phyloP scores from a whole-genome alignment of 2,329 filamentous ascomycete species.

The Aspergillus neoniger region DNA sequence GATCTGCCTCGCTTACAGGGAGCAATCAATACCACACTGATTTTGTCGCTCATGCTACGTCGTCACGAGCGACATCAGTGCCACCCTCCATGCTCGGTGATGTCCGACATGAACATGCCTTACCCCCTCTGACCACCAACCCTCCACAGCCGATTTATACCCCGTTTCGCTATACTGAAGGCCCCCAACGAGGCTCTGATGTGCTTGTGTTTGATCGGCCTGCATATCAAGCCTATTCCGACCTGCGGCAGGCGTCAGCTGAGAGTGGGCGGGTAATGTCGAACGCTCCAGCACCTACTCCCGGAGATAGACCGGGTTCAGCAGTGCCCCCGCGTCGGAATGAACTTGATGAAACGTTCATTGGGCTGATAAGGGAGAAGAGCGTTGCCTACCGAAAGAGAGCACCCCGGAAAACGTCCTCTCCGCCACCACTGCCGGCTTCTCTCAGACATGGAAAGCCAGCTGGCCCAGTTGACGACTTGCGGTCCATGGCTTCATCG shows the following conservation, averaged over 20 bases:
- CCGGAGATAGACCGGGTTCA: conserved; percentile 21
- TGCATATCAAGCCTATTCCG: conserved; percentile 51
- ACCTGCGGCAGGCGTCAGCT: conserved; percentile 46
- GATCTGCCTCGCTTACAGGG: conserved; percentile 31
- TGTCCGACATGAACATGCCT: conserved; percentile 20
- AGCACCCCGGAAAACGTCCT: conserved; percentile 26
- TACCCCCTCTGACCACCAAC: conserved; percentile 37
- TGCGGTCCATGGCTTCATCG: conserved; percentile 39
- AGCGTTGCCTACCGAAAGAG: conserved; percentile 43
- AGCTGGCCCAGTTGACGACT: conserved; percentile 32
- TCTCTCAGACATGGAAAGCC: conserved; percentile 34
- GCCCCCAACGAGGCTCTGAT: conserved; percentile 44
- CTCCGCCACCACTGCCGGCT: conserved; percentile 34
- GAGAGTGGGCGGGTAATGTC: conserved; percentile 49
- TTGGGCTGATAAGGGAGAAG: conserved; percentile 50
- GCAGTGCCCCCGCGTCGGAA: conserved; percentile 25
- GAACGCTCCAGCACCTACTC: conserved; percentile 28
- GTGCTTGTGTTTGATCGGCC: conserved; percentile 42
- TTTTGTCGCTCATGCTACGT: conserved; percentile 3
- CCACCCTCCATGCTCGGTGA: conserved; percentile 26
- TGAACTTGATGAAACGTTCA: conserved; percentile 48
- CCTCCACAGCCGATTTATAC: conserved; percentile 47
- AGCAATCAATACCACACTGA: conserved; percentile 10
- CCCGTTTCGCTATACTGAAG: conserved; percentile 49
- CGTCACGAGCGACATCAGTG: conserved; percentile 29